phyloP scores from a whole-genome alignment of 2,329 filamentous ascomycete genomes.

The Epichloe uncinata region DNA sequence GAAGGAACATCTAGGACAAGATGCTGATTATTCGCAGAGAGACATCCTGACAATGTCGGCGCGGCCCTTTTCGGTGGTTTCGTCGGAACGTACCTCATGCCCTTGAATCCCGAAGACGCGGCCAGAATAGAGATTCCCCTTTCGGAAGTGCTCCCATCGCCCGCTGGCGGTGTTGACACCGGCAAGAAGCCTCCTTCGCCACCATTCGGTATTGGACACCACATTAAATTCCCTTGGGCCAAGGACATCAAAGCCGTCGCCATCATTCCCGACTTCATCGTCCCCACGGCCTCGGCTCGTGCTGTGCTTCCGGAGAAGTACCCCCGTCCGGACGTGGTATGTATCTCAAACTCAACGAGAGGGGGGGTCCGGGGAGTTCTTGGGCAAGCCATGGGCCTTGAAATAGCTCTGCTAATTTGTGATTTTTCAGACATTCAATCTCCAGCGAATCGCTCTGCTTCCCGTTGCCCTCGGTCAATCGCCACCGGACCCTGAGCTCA shows the following conservation, averaged over 20 bases:
- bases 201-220: constrained; percentile 86
- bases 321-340: constrained; percentile 69
- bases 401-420: background rate
- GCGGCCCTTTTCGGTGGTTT: constrained; percentile 93
- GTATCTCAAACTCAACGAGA: constrained; percentile 16
- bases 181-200: constrained; percentile 76
- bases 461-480: constrained; percentile 81
- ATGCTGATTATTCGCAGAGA: constrained; percentile 34
- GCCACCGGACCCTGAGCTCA: constrained; percentile 82
- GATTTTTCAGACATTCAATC: constrained; percentile 58
- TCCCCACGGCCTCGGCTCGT: constrained; percentile 84
- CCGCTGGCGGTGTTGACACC: constrained; percentile 83
- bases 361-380: no score
- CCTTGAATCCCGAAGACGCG: constrained; percentile 76
- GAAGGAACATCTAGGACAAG: no score
- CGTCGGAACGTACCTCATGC: constrained; percentile 91
- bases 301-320: constrained; percentile 74
- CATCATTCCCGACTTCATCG: constrained; percentile 91
- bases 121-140: constrained; percentile 87
- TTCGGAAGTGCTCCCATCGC: constrained; percentile 81
- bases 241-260: constrained; percentile 92
- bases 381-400: background rate
- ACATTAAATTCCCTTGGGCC: constrained; percentile 90
- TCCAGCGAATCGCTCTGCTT: constrained; percentile 84
- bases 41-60: constrained; percentile 88